Evolutionary conservation across 108 stramenopile genomes (phyloP), one percentile per base, ranked within the genome.

Genomic region (Aurantiochytrium sp.): DNA sequence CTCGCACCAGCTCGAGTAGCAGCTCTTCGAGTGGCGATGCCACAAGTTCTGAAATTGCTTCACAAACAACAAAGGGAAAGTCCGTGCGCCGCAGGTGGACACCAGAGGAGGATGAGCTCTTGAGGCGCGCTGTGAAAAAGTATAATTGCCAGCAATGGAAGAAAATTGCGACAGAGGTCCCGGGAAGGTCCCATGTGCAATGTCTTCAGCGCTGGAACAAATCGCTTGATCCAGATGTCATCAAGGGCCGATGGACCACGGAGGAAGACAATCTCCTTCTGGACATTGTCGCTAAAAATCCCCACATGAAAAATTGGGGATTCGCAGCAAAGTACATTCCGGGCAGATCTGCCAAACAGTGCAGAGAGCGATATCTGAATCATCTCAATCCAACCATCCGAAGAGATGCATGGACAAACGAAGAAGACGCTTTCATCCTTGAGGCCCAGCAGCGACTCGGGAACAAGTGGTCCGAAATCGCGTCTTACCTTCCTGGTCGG

Each of bases 371-470:
- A 5, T 98, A 96, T 94, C 91, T 95, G 83, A 98, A 98, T 91
- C 92, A 92, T 73, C 93, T 98, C 21, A 95, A 97, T 90, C 98
- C 97, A 12, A 91, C 93, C 58, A 97, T 98, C 88, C 94, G 91
- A 87, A 97, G 96, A 92, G 95, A 92, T 58, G 95, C 95, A 42
- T 98, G 98, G 98, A 95, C 91, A 58, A 88, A 87, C 58, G 96
- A 96, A 44, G 98, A 98, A 90, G 97, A 98, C 90, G 87, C 51
- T 12, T 91, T 94, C 51, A 88, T 94, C 44, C 91, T 91, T 42
- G 91, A 93, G 89, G 92, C 93, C 4, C 93, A 93, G 59, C 58
- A 88, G 43, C 12, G 90, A 42, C 69, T 90, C 44, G 91, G 91
- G 2, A 92, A 92, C 55, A 58, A 60, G 44, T 92, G 91, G 91